phyloP scores from a whole-genome alignment of 345 rosid genomes.

The Lagerstroemia speciosa region DNA sequence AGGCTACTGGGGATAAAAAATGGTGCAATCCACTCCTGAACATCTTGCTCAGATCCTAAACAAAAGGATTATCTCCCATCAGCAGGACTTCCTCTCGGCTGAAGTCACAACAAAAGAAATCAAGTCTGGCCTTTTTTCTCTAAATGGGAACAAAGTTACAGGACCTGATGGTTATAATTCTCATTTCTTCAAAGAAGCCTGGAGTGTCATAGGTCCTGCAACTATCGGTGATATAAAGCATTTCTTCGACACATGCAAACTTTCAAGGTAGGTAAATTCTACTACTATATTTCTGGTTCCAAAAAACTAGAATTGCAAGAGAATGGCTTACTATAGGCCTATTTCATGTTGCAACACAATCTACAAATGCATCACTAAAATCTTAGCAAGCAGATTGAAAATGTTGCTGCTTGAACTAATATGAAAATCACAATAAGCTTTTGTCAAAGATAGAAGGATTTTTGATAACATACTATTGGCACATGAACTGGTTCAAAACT shows the following conservation, averaged over 20 bases:
- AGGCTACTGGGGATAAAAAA: too few species aligned
- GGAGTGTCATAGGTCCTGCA: neutral
- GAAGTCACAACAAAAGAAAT: neutral
- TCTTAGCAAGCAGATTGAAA: neutral
- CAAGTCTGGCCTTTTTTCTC: neutral
- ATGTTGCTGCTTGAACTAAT: neutral
- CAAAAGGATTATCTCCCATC: too few species aligned
- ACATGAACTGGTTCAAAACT: neutral
- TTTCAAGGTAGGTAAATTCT: neutral
- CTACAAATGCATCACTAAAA: too few species aligned
- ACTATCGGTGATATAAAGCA: neutral
- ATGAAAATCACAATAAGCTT: neutral
- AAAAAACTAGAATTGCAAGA: neutral
- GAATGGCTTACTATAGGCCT: neutral
- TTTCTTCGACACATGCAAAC: neutral
- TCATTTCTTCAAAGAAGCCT: neutral
- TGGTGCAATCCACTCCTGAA: too few species aligned
- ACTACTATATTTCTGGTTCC: conserved; percentile 4
- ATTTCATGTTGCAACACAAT: conserved; percentile 2
- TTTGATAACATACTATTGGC: neutral
- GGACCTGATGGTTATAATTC: neutral
- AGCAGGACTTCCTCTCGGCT: neutral
- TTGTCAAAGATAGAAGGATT: neutral
- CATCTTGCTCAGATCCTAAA: too few species aligned
- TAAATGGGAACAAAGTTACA: too few species aligned